phyloP scores from a whole-genome alignment of 73 alveolate species.

The Paraurostyla sp. region DNA sequence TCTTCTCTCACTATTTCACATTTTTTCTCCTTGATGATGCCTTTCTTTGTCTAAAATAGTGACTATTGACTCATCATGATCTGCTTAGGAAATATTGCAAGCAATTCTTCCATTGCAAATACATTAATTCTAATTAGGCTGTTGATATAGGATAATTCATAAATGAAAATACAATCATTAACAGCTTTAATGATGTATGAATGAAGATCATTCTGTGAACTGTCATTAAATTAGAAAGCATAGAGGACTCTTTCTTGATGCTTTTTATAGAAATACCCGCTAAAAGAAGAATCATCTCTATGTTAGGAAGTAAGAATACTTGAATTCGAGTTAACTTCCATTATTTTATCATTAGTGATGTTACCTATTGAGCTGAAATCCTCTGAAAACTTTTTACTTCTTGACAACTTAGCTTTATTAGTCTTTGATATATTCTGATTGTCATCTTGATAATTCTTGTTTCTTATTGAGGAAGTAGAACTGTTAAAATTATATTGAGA shows the following conservation, averaged over 20 bases:
- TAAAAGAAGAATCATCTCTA: background rate
- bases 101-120: slow-evolving; percentile 8
- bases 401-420: background rate
- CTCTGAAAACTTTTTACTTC: slow-evolving; percentile 20
- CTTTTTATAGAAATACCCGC: background rate
- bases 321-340: slow-evolving; percentile 38
- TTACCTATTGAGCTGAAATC: slow-evolving; percentile 27
- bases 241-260: slow-evolving; percentile 12
- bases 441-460: background rate
- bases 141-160: slow-evolving; percentile 34
- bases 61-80: background rate
- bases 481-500: background rate
- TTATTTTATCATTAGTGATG: background rate
- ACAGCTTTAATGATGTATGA: slow-evolving; percentile 16
- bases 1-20: slow-evolving; percentile 29
- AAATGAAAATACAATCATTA: slow-evolving; percentile 48
- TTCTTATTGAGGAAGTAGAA: slow-evolving; percentile 12
- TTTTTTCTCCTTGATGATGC: background rate
- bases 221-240: background rate
- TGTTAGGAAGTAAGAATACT: background rate
- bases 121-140: slow-evolving; percentile 60
- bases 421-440: background rate
- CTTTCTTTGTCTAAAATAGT: background rate
- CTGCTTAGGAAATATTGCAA: background rate
- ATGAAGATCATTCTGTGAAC: slow-evolving; percentile 21